phyloP scores from a whole-genome alignment of 192 early-diverging fungal genomes.

The Coemansia sp. region DNA sequence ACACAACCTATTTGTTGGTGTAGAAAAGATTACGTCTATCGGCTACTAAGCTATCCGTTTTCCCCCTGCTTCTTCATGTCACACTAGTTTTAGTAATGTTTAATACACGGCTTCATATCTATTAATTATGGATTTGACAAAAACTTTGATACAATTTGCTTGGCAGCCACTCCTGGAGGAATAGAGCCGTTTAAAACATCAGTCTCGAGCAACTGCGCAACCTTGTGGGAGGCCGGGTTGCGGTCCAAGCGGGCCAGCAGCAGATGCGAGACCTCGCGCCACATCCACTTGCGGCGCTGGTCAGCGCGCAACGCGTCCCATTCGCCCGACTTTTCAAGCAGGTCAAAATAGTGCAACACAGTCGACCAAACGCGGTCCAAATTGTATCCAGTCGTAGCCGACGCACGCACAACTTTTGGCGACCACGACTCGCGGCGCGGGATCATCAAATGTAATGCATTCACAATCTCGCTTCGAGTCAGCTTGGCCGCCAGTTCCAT shows the following conservation, averaged over 20 bases:
- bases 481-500: conserved; percentile 63
- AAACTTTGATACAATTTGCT: conserved; percentile 33
- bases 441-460: conserved; percentile 34
- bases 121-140: conserved; percentile 6
- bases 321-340: conserved; percentile 24
- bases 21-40: background rate
- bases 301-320: conserved; percentile 32
- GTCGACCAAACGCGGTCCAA: conserved; percentile 42
- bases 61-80: too few species aligned
- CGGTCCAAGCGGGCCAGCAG: conserved; percentile 18
- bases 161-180: conserved; percentile 33
- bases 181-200: conserved; percentile 18
- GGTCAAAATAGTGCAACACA: conserved; percentile 21
- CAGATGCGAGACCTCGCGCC: conserved; percentile 39
- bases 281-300: conserved; percentile 48
- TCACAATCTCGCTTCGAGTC: conserved; percentile 60
- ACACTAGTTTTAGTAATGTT: background rate
- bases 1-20: background rate
- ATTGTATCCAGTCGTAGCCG: conserved; percentile 37
- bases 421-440: conserved; percentile 29
- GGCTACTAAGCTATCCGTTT: background rate
- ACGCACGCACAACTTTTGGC: conserved; percentile 38
- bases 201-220: conserved; percentile 17
- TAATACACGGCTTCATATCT: background rate
- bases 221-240: conserved; percentile 9